These are phyloP conservation scores for Geranium brycei DNA, from an alignment of 345 rosid species.

Conservation along the genomic window DNA sequence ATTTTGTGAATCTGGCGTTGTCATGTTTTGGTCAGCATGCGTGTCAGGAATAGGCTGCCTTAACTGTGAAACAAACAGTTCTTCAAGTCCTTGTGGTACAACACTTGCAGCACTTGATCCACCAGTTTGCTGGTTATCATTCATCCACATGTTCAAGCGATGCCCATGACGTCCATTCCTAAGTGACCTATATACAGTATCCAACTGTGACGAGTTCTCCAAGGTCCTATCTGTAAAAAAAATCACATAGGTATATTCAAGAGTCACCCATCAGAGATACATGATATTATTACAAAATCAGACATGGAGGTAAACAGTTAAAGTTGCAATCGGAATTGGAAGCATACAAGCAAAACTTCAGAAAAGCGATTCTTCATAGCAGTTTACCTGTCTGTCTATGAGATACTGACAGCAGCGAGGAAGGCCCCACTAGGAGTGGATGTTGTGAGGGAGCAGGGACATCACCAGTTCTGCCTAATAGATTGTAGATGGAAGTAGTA, in stretches of 20 bases:
- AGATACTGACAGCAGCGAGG: constrained; percentile 27
- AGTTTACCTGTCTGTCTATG: constrained; percentile 54
- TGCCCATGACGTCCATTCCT: constrained; percentile 80
- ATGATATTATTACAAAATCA: background rate
- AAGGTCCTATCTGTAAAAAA: constrained; percentile 33
- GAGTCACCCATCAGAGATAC: background rate
- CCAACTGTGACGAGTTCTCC: constrained; percentile 44
- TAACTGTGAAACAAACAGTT: constrained; percentile 75
- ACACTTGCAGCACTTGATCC: constrained; percentile 54
- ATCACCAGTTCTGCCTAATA: constrained; percentile 67
- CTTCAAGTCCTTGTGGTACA: constrained; percentile 85
- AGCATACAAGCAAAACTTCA: no score
- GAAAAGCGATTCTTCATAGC: background rate
- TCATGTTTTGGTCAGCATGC: constrained; percentile 42
- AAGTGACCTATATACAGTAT: constrained; percentile 72
- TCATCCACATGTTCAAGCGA: constrained; percentile 83
- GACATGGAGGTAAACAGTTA: no score
- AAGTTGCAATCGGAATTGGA: no score
- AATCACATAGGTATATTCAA: constrained; percentile 22
- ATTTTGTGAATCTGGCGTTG: constrained; percentile 32
- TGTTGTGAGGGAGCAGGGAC: constrained; percentile 55
- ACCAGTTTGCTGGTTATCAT: constrained; percentile 65
- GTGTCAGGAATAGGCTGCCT: constrained; percentile 55
- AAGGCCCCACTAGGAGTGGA: constrained; percentile 72
- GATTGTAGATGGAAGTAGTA: constrained; percentile 88